Base-by-base conservation (phyloP, 805 yeast species). In the Starmerella bacillaris region DNA sequence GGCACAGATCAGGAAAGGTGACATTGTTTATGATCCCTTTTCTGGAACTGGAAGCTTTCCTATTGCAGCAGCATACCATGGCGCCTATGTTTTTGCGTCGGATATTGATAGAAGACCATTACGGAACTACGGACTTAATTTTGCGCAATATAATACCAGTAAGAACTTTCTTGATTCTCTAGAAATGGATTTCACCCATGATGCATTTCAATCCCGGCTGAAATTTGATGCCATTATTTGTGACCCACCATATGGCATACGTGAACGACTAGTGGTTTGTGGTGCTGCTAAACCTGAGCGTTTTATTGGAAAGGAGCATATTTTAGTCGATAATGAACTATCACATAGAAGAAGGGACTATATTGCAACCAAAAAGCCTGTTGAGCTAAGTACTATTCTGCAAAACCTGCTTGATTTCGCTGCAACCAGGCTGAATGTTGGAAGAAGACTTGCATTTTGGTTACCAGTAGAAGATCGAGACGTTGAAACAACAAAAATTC, bases 191-290 rank as follows among this genome's bases (percentile, higher is more conserved):
- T 89, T 89, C 55, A 89, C 96, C 2, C 83, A 89, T 53, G 77
- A 78, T 53, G 76, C 94, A 3, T 61, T 89, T 36, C 63, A 94
- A 44, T 39, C 53, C 1, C 64, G 67, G 42, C 56, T 89, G 18
- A 51, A 45, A 19, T 64, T 89, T 11, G 94, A 89, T 51, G 65
- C 78, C 1, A 86, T 89, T 4, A 69, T 86, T 2, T 83, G 95
- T 51, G 98, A 89, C 56, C 98, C 98, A 2, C 98, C 98, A 0
- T 89, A 89, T 54, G 98, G 98, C 9, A 92, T 89, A 2, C 65
- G 98, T 46, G 98, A 89, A 55, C 93, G 96, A 3, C 67, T 89
- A 36, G 83, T 82, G 53, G 94, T 83, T 1, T 70, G 92, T 37
- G 98, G 98, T 4, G 78, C 92, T 4, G 72, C 67, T 43, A 68